Percentiles rank a stretch among this genome's conserved stretches.
These are phyloP conservation scores for Alternaria brassicae DNA, from an alignment of 2,329 filamentous ascomycete species.

Conservation along the genomic window DNA sequence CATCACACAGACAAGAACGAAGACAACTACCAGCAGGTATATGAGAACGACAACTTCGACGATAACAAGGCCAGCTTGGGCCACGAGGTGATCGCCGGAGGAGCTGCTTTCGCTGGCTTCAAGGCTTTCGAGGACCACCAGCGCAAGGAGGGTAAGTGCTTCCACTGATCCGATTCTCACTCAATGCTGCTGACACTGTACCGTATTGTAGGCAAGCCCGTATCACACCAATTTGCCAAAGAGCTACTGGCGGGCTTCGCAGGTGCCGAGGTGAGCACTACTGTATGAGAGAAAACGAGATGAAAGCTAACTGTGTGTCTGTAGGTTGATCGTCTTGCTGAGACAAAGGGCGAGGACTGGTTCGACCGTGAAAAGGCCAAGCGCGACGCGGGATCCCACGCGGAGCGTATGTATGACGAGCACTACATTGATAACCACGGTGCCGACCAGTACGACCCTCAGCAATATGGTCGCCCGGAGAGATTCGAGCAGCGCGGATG, in stretches of 20 bases:
- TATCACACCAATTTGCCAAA: constrained; percentile 78
- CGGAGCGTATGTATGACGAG: constrained; percentile 58
- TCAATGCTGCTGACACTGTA: constrained; percentile 2
- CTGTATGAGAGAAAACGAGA: neutral
- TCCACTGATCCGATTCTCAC: neutral
- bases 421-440: constrained; percentile 53
- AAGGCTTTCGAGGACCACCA: constrained; percentile 80
- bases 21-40: constrained; percentile 63
- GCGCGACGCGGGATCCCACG: constrained; percentile 52
- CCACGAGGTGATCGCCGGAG: constrained; percentile 78
- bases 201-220: constrained; percentile 70
- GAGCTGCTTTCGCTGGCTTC: constrained; percentile 79
- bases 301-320: neutral
- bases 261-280: constrained; percentile 66
- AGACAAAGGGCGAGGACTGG: constrained; percentile 60
- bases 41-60: constrained; percentile 55
- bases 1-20: constrained; percentile 58
- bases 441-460: constrained; percentile 57
- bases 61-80: constrained; percentile 68
- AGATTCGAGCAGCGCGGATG: constrained; percentile 39
- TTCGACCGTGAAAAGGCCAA: constrained; percentile 59
- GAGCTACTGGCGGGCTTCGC: constrained; percentile 76
- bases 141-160: constrained; percentile 67
- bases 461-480: constrained; percentile 49
- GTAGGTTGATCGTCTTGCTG: constrained; percentile 69